Evolutionary conservation across 805 yeast species (phyloP), one percentile per base, ranked within the genome.

Genomic region (Kuraishia cidri): DNA sequence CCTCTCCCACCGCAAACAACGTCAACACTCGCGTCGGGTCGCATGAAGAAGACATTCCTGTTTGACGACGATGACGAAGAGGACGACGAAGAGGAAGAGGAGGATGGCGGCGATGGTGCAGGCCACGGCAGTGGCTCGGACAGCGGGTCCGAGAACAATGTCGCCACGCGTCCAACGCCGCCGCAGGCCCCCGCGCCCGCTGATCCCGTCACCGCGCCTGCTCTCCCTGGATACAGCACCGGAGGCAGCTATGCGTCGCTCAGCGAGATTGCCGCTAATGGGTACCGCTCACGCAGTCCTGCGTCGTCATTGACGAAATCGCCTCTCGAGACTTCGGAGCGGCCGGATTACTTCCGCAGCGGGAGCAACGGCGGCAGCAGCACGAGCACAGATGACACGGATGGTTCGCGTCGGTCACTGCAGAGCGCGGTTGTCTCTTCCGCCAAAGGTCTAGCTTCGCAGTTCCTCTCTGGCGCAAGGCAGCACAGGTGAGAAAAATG

Each of bases 201-300:
- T 7, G 9, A 20, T 7, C 23, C 23, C 9, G 9, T 7, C 23
- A 20, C 9, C 23, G 10, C 23, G 9, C 7, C 7, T 10, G 10
- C 23, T 7, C 9, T 20, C 9, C 9, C 7, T 7, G 10, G 7
- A 10, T 10, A 20, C 9, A 7, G 9, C 9, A 18, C 12, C 14
- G 12, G 24, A n/a, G 31, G 31, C 6, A 28, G 31, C 14, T 31
- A 31, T 21, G 33, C 33, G 12, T 31, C 33, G 23, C 28, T 31
- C 6, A 31, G 33, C 13, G 33, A 31, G 21, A 31, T 31, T 24
- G 33, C 33, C 5, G 19, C 33, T 6, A 31, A 31, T 16, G 33
- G 33, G 4, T 31, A 31, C 22, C 18, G 33, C 7, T 4, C 29
- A 20, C n/a, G n/a, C n/a, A n/a, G n/a, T n/a, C n/a, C n/a, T n/a